Evolutionary conservation across 108 stramenopile genomes (phyloP), one percentile per base, ranked within the genome.

Genomic region (Fistulifera pelliculosa): DNA sequence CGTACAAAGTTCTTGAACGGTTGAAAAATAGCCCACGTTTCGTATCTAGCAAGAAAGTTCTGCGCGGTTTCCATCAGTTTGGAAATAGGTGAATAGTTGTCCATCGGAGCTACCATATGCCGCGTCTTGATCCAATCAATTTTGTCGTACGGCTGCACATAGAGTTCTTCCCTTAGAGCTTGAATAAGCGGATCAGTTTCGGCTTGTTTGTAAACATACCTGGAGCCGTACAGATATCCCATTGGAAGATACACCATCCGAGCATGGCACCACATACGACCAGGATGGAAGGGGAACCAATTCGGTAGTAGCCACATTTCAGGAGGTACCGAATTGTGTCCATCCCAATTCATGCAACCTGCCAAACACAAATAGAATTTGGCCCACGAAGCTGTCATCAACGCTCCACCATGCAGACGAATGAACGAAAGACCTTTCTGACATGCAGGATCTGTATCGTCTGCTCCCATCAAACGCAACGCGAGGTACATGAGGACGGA

Each of bases 221-320:
- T 72, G 18, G 73, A 62, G 44, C 94, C 81, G 56, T 94, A 99
- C 17, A 99, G 62, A 58, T 94, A 94, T 38, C 90, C 81, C 96
- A 97, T 97, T 25, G 98, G 96, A 45, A 99, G 65, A 63, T 96
- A 97, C 17, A 99, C 98, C 98, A 99, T 99, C 21, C 98, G 81
- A 22, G 83, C 87, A 65, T 99, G 98, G 62, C 98, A 99, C 98
- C 98, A 99, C 71, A 99, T 76, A 11, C 95, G 71, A 41, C 95
- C 92, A 14, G 98, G 98, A 76, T 97, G 96, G 66, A 99, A 96
- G 12, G 96, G 95, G 63, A 91, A 92, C 96, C 96, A 99, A 40
- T 94, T 78, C 14, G 98, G 98, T 21, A 99, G 79, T 17, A 97
- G 68, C 96, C 96, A 97, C 91, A 98, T 93, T 81, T 99, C 98